phyloP scores from a whole-genome alignment of 202 grass and related monocot genomes.

The Hordeum pubiflorum region DNA sequence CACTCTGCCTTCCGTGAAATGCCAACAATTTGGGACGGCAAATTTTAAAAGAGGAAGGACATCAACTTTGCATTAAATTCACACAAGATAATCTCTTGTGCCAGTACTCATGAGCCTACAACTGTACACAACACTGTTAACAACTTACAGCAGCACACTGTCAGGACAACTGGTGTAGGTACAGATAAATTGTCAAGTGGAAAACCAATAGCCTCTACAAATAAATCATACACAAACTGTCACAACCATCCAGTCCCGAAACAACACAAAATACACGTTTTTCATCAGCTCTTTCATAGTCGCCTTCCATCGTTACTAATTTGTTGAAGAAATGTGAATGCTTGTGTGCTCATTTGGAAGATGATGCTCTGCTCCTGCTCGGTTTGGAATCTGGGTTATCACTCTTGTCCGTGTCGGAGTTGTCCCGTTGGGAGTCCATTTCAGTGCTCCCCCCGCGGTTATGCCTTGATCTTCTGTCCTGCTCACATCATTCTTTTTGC shows the following conservation, averaged over 20 bases:
- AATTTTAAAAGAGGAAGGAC: neutral
- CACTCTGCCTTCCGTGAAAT: neutral
- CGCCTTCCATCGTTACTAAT: conserved; percentile 19
- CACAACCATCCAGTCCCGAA: conserved; percentile 19
- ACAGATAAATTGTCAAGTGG: conserved; percentile 24
- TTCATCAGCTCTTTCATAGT: conserved; percentile 1
- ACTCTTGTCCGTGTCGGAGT: conserved; percentile 77
- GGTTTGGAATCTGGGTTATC: conserved; percentile 67
- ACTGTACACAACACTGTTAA: conserved; percentile 46
- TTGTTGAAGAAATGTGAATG: conserved; percentile 19
- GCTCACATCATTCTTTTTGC: neutral
- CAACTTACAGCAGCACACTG: conserved; percentile 38
- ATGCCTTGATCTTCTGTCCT: conserved; percentile 62
- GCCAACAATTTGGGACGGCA: neutral
- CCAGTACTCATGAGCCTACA: neutral
- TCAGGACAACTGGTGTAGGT: conserved; percentile 18
- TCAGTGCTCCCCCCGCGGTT: conserved; percentile 56
- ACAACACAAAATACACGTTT: neutral
- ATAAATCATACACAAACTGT: conserved; percentile 37
- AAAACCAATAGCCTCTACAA: conserved; percentile 46
- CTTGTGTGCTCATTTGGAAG: conserved; percentile 30
- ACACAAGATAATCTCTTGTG: conserved; percentile 18
- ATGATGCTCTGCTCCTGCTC: conserved; percentile 43
- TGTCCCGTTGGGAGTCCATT: conserved; percentile 63
- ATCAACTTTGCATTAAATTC: conserved; percentile 17